These are phyloP conservation scores for Punica granatum DNA, from an alignment of 345 rosid genomes.

Conservation along the genomic window DNA sequence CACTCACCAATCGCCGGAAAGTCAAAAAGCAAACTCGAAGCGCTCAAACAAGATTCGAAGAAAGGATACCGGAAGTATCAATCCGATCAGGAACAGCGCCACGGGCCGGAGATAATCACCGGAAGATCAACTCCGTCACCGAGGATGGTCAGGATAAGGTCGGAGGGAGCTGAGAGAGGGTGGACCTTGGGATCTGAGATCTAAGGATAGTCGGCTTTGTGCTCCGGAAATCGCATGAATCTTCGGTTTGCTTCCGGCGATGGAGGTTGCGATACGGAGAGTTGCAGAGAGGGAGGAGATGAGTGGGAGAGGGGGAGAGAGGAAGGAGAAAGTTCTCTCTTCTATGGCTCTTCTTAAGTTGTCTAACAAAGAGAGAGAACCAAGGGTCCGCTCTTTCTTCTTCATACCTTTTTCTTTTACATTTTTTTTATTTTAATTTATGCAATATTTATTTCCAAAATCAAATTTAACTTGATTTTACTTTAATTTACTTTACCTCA, in stretches of 20 bases:
- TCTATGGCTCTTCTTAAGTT: background rate
- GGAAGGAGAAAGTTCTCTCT: background rate
- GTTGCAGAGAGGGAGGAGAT: background rate
- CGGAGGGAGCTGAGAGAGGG: background rate
- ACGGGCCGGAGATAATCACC: background rate
- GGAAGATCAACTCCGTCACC: background rate
- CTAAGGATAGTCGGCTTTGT: constrained; percentile 8
- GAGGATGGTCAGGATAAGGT: constrained; percentile 1
- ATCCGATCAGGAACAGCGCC: background rate
- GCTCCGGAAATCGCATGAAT: background rate
- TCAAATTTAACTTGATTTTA: too few species aligned
- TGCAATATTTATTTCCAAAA: too few species aligned
- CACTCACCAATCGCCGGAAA: background rate
- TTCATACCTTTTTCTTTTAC: too few species aligned
- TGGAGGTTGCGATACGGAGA: constrained; percentile 1
- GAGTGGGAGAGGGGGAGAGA: background rate
- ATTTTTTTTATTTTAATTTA: too few species aligned
- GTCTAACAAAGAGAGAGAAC: background rate
- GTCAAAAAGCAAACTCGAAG: constrained; percentile 6
- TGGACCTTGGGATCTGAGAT: constrained; percentile 29
- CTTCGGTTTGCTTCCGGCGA: background rate
- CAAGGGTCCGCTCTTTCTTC: constrained; percentile 1
- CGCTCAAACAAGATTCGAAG: background rate
- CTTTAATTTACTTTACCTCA: too few species aligned
- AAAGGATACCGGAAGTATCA: background rate